phyloP scores from a whole-genome alignment of 176 grass and related monocot genomes.

The Aegilops sharonensis region DNA sequence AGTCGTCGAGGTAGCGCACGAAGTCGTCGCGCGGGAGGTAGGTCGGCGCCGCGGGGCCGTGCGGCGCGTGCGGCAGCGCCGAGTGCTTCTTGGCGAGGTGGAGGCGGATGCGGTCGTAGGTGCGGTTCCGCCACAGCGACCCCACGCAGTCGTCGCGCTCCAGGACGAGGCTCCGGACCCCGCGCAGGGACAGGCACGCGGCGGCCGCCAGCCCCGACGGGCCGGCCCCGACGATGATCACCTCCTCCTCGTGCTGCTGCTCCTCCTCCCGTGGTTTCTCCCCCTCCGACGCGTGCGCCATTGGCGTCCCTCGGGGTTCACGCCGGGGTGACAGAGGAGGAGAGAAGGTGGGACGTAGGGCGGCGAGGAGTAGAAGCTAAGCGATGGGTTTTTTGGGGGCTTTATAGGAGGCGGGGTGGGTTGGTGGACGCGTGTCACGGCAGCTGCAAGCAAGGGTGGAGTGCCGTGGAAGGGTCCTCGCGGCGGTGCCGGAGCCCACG shows the following conservation, averaged over 20 bases:
- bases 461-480: conserved; percentile 7
- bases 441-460: neutral
- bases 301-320: neutral
- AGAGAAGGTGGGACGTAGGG: neutral
- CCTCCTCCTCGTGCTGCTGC: conserved; percentile 18
- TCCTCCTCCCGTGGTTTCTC: neutral
- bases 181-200: conserved; percentile 54
- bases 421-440: neutral
- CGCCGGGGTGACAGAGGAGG: neutral
- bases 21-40: conserved; percentile 57
- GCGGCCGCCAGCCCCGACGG: conserved; percentile 72
- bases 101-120: conserved; percentile 70
- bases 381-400: neutral
- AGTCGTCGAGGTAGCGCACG: conserved; percentile 66
- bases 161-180: conserved; percentile 50
- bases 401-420: neutral
- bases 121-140: conserved; percentile 70
- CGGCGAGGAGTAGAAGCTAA: conserved; percentile 20
- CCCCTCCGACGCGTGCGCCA: neutral
- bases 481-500: neutral
- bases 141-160: conserved; percentile 80
- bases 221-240: conserved; percentile 78
- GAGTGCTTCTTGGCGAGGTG: conserved; percentile 73
- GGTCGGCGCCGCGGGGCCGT: conserved; percentile 21
- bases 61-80: conserved; percentile 60